Conservation (phyloP, 495 filamentous ascomycete genomes). For the Pseudevernia furfuracea region DNA sequence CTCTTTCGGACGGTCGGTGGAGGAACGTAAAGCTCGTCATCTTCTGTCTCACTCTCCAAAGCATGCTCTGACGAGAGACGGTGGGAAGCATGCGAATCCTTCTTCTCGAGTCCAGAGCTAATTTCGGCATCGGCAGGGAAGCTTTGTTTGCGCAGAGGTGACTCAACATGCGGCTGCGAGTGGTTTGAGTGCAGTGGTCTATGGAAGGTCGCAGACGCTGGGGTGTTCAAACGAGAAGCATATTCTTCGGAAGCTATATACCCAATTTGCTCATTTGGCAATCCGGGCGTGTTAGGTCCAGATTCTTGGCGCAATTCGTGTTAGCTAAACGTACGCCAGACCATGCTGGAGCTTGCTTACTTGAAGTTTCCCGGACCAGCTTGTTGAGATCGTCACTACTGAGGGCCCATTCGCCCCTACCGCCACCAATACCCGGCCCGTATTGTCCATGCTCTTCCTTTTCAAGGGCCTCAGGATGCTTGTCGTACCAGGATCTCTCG, state of each 20-base stretch:
- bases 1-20: slow-evolving; percentile 56
- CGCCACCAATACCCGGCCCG: slow-evolving; percentile 54
- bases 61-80: slow-evolving; percentile 29
- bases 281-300: slow-evolving; percentile 37
- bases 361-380: slow-evolving; percentile 68
- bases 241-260: slow-evolving; percentile 77
- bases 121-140: slow-evolving; percentile 36
- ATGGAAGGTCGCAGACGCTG: slow-evolving; percentile 40
- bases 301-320: neutral
- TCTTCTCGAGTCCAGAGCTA: slow-evolving; percentile 26
- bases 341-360: slow-evolving; percentile 24
- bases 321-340: neutral
- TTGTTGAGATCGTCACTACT: slow-evolving; percentile 88
- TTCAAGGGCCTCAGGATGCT: slow-evolving; percentile 70
- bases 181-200: slow-evolving; percentile 34
- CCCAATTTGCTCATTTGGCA: slow-evolving; percentile 72
- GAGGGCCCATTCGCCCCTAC: slow-evolving; percentile 73
- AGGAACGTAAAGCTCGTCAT: slow-evolving; percentile 68
- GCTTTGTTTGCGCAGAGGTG: slow-evolving; percentile 49
- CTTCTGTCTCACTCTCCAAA: slow-evolving; percentile 41
- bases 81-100: slow-evolving; percentile 22
- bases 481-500: slow-evolving; percentile 81
- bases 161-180: slow-evolving; percentile 46
- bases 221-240: slow-evolving; percentile 59
- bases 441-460: slow-evolving; percentile 67